Percentiles rank a stretch among this genome's conserved stretches.
Conservation (phyloP, 257 asterid species). For the Primulina huaijiensis region DNA sequence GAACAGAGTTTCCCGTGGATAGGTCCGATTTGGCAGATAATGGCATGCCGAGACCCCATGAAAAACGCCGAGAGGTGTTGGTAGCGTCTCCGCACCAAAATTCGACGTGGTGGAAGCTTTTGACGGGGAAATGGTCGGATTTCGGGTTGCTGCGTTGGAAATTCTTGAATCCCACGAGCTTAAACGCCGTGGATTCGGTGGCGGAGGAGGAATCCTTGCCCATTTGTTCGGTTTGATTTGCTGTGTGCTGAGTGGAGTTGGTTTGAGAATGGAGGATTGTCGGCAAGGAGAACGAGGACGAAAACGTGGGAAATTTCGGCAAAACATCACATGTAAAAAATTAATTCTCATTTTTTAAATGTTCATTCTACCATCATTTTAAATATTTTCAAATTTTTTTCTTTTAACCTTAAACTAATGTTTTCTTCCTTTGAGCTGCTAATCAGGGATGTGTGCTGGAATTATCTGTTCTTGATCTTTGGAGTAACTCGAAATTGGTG, state of each 20-base stretch:
- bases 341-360: too few species aligned
- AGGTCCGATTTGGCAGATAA: conserved; percentile 76
- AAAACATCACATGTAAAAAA: too few species aligned
- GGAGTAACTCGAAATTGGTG: background rate
- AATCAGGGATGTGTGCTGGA: background rate
- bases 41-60: conserved; percentile 90
- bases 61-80: conserved; percentile 69
- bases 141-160: conserved; percentile 58
- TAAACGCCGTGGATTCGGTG: conserved; percentile 31
- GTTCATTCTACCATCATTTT: too few species aligned
- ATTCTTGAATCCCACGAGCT: conserved; percentile 55
- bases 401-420: too few species aligned
- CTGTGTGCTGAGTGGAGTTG: background rate
- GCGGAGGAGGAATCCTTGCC: background rate
- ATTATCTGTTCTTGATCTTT: background rate
- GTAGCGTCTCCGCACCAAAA: conserved; percentile 94
- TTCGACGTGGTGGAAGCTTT: conserved; percentile 78
- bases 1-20: conserved; percentile 83
- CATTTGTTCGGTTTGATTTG: background rate
- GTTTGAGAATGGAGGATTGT: background rate
- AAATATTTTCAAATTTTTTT: too few species aligned
- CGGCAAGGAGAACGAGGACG: background rate
- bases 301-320: too few species aligned
- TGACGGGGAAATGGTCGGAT: conserved; percentile 61
- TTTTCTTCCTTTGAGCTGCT: too few species aligned